phyloP scores from a whole-genome alignment of 208 protist genomes.

The Endotrypanum monterogeii region DNA sequence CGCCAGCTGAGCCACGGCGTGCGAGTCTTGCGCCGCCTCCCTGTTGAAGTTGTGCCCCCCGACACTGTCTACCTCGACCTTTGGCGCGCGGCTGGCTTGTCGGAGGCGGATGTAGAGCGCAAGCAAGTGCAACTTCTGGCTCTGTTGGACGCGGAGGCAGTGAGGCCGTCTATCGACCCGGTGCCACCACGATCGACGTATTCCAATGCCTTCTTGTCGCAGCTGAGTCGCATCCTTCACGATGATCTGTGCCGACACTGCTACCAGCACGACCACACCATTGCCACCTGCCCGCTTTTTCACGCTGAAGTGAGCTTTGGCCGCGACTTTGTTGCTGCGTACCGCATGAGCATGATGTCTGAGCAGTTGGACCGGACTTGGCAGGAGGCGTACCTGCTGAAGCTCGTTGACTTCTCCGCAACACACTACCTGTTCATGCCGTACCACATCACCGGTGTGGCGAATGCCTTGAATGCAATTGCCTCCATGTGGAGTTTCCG shows the following conservation, averaged over 20 bases:
- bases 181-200: slow-evolving; percentile 56
- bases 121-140: slow-evolving; percentile 48
- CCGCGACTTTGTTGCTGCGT: slow-evolving; percentile 85
- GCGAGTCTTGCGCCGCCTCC: slow-evolving; percentile 73
- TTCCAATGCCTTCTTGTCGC: slow-evolving; percentile 55
- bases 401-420: slow-evolving; percentile 68
- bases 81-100: slow-evolving; percentile 71
- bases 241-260: slow-evolving; percentile 85
- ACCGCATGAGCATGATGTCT: slow-evolving; percentile 89
- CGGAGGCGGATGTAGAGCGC: slow-evolving; percentile 44
- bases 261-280: slow-evolving; percentile 65
- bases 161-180: slow-evolving; percentile 47
- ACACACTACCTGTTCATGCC: slow-evolving; percentile 72
- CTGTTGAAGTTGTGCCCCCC: slow-evolving; percentile 60
- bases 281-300: slow-evolving; percentile 75
- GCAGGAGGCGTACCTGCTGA: slow-evolving; percentile 79
- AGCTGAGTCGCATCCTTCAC: slow-evolving; percentile 56
- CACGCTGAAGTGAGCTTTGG: slow-evolving; percentile 83
- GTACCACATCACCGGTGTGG: slow-evolving; percentile 84
- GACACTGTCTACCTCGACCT: slow-evolving; percentile 44
- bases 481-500: slow-evolving; percentile 86
- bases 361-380: slow-evolving; percentile 78
- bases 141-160: slow-evolving; percentile 55
- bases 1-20: slow-evolving; percentile 48
- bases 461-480: slow-evolving; percentile 82